A percentile compares a stretch with the other conserved stretches of the same genome.
Conservation (phyloP, 768 basidiomycete species). For the Serendipita vermifera region DNA sequence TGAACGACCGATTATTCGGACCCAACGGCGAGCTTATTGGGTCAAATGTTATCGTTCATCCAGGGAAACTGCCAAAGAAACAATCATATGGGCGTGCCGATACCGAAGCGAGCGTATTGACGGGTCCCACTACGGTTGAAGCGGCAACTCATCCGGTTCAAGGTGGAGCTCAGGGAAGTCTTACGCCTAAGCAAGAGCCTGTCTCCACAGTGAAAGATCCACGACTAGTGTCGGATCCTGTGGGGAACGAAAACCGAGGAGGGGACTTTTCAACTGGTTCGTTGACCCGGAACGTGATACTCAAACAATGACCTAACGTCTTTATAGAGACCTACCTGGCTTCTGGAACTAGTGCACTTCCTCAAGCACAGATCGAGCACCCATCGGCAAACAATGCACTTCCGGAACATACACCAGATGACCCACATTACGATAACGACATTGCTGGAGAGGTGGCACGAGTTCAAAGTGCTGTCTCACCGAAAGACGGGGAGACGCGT, state of each 20-base stretch:
- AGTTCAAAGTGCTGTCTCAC: slow-evolving; percentile 13
- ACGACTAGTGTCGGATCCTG: neutral
- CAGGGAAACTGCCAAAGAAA: neutral
- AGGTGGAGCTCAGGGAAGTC: neutral
- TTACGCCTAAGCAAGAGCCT: neutral
- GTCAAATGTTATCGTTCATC: neutral
- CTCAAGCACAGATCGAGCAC: neutral
- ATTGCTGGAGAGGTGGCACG: slow-evolving; percentile 11
- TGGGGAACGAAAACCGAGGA: neutral
- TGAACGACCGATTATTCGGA: neutral
- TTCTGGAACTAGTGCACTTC: neutral
- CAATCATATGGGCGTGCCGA: neutral
- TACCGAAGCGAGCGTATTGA: neutral
- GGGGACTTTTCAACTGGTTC: neutral
- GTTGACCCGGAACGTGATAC: too few relatives aligned
- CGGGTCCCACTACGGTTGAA: neutral
- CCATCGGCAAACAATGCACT: neutral
- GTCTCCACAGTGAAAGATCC: neutral
- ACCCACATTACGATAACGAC: neutral
- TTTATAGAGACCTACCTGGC: neutral
- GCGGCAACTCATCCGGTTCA: neutral
- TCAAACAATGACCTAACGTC: neutral
- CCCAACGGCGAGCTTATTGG: neutral
- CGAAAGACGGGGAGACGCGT: neutral
- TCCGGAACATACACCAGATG: neutral